Percentiles rank a stretch among this genome's conserved stretches.
These are phyloP conservation scores for Aspergillus alliaceus DNA, from an alignment of 2,329 filamentous ascomycete species.

Conservation along the genomic window DNA sequence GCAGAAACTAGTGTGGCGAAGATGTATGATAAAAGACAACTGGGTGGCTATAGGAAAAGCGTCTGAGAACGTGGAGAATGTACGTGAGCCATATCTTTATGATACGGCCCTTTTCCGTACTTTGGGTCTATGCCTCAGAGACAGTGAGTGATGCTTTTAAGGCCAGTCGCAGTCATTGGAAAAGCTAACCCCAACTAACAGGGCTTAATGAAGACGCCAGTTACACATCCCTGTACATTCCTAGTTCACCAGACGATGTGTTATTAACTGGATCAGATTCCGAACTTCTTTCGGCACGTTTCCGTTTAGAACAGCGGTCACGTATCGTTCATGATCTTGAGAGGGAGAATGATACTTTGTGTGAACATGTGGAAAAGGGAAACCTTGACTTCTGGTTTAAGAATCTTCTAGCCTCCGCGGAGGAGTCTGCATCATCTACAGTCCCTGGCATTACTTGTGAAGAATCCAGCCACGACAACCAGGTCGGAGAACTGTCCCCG, in stretches of 20 bases:
- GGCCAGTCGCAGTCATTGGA: neutral
- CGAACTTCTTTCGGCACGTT: conserved; percentile 54
- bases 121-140: conserved; percentile 62
- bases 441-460: neutral
- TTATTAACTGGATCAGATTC: conserved; percentile 29
- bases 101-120: conserved; percentile 70
- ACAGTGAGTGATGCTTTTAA: conserved; percentile 26
- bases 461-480: neutral
- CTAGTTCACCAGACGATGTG: conserved; percentile 28
- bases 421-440: conserved; percentile 11
- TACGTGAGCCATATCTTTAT: conserved; percentile 62
- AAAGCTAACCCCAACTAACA: conserved; percentile 14
- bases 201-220: conserved; percentile 15
- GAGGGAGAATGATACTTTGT: conserved; percentile 68
- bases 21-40: conserved; percentile 79
- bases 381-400: conserved; percentile 69
- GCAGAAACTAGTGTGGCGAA: conserved; percentile 70
- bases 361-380: conserved; percentile 64
- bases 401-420: conserved; percentile 26
- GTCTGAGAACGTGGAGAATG: conserved; percentile 68
- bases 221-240: conserved; percentile 22
- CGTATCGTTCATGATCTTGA: conserved; percentile 71
- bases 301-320: conserved; percentile 64
- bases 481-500: conserved; percentile 1
- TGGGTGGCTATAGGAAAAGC: conserved; percentile 81